These are phyloP conservation scores for Sphaerulina musiva DNA, from an alignment of 2,329 filamentous ascomycete species.

Conservation along the genomic window DNA sequence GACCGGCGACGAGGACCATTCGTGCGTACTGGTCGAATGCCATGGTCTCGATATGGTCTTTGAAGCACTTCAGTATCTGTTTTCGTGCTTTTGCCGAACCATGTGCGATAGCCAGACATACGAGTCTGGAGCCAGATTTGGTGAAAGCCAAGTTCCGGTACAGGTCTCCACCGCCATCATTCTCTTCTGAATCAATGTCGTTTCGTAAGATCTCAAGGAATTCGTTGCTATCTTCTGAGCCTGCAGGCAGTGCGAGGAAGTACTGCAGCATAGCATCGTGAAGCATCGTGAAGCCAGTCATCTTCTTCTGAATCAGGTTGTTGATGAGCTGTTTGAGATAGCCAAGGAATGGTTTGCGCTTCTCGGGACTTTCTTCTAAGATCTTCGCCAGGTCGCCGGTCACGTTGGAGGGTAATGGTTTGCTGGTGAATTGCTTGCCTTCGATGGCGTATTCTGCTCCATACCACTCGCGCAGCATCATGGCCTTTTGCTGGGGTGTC, in stretches of 20 bases:
- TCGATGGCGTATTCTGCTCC: conserved; percentile 86
- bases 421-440: conserved; percentile 52
- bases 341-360: conserved; percentile 79
- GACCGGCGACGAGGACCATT: conserved; percentile 72
- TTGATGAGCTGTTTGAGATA: conserved; percentile 83
- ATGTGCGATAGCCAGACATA: conserved; percentile 74
- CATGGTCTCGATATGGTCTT: conserved; percentile 81
- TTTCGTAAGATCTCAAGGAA: conserved; percentile 87
- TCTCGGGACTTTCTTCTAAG: conserved; percentile 70
- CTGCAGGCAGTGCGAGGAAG: conserved; percentile 70
- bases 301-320: conserved; percentile 87
- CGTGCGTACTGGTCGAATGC: conserved; percentile 74
- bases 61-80: conserved; percentile 78
- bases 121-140: conserved; percentile 73
- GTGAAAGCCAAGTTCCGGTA: conserved; percentile 97
- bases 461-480: conserved; percentile 89
- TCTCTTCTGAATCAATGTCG: conserved; percentile 61
- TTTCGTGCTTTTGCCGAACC: conserved; percentile 90
- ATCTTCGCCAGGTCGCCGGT: conserved; percentile 67
- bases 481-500: conserved; percentile 76
- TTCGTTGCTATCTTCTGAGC: conserved; percentile 74
- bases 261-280: conserved; percentile 99
- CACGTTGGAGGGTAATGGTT: conserved; percentile 19
- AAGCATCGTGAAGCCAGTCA: conserved; percentile 93
- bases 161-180: conserved; percentile 63